Base-by-base conservation (phyloP, 2,329 filamentous ascomycete species). In the Alternaria triticimaculans region DNA sequence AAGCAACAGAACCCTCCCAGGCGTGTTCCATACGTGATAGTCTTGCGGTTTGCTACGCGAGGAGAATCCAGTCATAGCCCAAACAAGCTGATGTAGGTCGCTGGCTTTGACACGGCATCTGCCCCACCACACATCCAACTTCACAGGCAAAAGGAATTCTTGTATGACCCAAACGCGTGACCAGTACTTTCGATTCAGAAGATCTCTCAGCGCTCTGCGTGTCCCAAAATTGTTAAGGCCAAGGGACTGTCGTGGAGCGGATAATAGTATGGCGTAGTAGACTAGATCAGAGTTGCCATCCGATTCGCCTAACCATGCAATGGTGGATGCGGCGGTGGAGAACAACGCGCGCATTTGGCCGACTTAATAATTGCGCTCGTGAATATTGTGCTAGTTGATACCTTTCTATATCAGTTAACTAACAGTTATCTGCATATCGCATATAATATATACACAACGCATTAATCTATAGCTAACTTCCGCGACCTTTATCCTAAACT, bases 301-400 rank as follows among this genome's bases (percentile, higher is more conserved):
- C 8, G 3, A 1, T 18, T 41, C 37, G 0, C 37, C 37, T 18
- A 41, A 6, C 37, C 37, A 41, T 3, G 37, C 37, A 3, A 41
- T 18, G 0, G 37, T 3, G 3, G n/a, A 41, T 11, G n/a, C 6
- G 0, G 37, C 37, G 2, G n/a, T 41, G 1, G 37, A 41, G 9
- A 0, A 41, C 4, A 41, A 6, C 2, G 2, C 5, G n/a, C 9
- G n/a, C 37, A 41, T 41, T 3, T 41, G 37, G 5, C 15, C 37
- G n/a, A 41, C 37, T 18, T 41, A n/a, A 41, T 41, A n/a, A 11
- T 41, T 41, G 3, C 37, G 37, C n/a, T 41, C 37, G 1, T 18
- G 15, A 0, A 41, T 3, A 3, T 41, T n/a, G 0, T 6, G 0
- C 0, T 41, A 9, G 5, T 41, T 41, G n/a, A 41, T 41, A 6